These are phyloP conservation scores for Skeletonema potamos DNA, from an alignment of 108 stramenopile genomes.

Conservation along the genomic window DNA sequence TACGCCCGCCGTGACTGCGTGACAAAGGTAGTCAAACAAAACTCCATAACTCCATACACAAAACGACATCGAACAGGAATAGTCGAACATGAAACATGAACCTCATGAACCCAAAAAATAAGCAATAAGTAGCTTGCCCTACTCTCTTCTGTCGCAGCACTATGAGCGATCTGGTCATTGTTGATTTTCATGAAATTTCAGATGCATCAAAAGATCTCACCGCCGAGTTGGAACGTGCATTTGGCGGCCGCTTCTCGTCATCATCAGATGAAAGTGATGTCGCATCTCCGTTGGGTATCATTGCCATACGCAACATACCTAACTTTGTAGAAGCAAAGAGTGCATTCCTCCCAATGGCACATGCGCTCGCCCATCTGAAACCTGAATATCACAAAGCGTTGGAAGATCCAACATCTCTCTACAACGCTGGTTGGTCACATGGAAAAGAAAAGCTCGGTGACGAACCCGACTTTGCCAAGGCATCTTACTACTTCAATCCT, in stretches of 20 bases:
- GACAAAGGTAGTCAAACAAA: too few relatives aligned
- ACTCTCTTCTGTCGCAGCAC: too few relatives aligned
- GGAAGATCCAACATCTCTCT: conserved; percentile 72
- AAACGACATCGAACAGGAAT: too few relatives aligned
- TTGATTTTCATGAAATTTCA: conserved; percentile 52
- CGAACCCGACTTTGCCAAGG: conserved; percentile 86
- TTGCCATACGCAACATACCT: conserved; percentile 84
- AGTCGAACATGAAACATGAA: too few relatives aligned
- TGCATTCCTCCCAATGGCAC: conserved; percentile 67
- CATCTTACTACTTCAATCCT: conserved; percentile 88
- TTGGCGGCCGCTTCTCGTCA: conserved; percentile 37
- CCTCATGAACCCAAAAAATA: too few relatives aligned
- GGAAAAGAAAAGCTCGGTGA: conserved; percentile 92
- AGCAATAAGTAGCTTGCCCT: too few relatives aligned
- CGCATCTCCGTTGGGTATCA: conserved; percentile 56
- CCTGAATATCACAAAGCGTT: conserved; percentile 34
- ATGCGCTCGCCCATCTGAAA: conserved; percentile 73
- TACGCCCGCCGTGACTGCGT: too few relatives aligned
- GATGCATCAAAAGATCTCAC: conserved; percentile 22
- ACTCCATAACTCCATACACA: too few relatives aligned
- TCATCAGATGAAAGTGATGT: neutral
- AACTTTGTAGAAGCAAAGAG: conserved; percentile 70
- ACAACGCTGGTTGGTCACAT: conserved; percentile 91
- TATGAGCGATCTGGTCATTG: conserved; percentile 32
- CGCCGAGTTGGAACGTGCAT: conserved; percentile 51